Conservation (phyloP, 2,329 filamentous ascomycete species). For the Aureobasidium uvarum region DNA sequence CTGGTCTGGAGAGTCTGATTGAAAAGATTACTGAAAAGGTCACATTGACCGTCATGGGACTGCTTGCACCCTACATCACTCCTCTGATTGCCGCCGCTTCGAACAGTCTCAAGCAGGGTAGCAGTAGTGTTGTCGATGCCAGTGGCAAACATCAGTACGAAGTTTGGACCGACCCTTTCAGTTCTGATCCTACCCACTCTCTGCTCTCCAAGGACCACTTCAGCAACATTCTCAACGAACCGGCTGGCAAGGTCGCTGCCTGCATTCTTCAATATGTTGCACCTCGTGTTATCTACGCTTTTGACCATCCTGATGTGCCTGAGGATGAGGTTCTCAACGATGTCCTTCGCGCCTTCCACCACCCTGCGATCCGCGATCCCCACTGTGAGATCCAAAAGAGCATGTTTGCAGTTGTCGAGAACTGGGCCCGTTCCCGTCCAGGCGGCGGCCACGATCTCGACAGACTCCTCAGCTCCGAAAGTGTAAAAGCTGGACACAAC, state of each 20-base stretch:
- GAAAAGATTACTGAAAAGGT: constrained; percentile 93
- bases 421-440: constrained; percentile 71
- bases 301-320: constrained; percentile 81
- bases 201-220: constrained; percentile 55
- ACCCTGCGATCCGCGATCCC: constrained; percentile 77
- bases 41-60: constrained; percentile 84
- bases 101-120: constrained; percentile 80
- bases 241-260: constrained; percentile 50
- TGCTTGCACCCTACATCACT: constrained; percentile 86
- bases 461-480: constrained; percentile 73
- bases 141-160: constrained; percentile 52
- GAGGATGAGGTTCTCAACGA: constrained; percentile 82
- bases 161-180: constrained; percentile 49
- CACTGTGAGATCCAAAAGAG: constrained; percentile 74
- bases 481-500: constrained; percentile 79
- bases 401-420: constrained; percentile 84
- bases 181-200: constrained; percentile 53
- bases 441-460: constrained; percentile 68
- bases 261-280: constrained; percentile 78
- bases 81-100: constrained; percentile 88
- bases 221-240: constrained; percentile 51
- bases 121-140: constrained; percentile 64
- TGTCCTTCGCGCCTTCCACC: constrained; percentile 80
- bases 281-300: constrained; percentile 85
- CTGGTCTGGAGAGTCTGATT: constrained; percentile 82